phyloP scores from a whole-genome alignment of 371 early-diverging fungal genomes.

The Amoeboaphelidium protococcarum region DNA sequence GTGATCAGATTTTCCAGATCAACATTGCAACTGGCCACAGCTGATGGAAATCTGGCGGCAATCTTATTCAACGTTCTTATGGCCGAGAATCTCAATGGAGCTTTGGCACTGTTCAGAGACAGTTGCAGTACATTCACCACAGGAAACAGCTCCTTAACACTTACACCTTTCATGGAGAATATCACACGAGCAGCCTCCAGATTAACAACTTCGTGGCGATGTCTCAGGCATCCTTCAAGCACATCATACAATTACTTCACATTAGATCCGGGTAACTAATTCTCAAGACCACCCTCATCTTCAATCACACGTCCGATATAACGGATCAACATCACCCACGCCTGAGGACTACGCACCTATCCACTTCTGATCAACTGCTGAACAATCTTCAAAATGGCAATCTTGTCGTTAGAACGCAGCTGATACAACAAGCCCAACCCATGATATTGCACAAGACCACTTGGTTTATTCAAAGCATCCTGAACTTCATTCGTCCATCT shows the following conservation, averaged over 20 bases:
- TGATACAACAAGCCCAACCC: conserved; percentile 79
- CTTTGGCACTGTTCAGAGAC: conserved; percentile 69
- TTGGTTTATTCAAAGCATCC: conserved; percentile 55
- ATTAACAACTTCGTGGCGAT: conserved; percentile 87
- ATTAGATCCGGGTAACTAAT: not conserved
- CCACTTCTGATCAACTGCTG: conserved; percentile 27
- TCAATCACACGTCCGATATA: conserved; percentile 83
- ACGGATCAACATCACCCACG: conserved; percentile 72
- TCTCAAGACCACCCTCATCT: conserved; percentile 22
- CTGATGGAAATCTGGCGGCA: conserved; percentile 56
- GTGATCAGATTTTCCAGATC: conserved; percentile 92
- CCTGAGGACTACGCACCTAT: conserved; percentile 49
- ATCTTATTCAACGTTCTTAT: conserved; percentile 79
- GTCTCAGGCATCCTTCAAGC: conserved; percentile 67
- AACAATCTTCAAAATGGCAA: conserved; percentile 86
- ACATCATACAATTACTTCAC: conserved; percentile 37
- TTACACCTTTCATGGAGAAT: conserved; percentile 56
- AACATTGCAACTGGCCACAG: conserved; percentile 75
- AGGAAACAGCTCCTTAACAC: conserved; percentile 57
- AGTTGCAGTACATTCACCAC: conserved; percentile 73
- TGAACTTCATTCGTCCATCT: conserved; percentile 74
- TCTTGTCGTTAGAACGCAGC: conserved; percentile 81
- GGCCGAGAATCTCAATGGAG: conserved; percentile 81
- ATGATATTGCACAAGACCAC: conserved; percentile 74
- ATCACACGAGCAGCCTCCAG: conserved; percentile 92